Base-by-base conservation (phyloP, 192 early-diverging fungal species). In the Pilobolus umbonatus region DNA sequence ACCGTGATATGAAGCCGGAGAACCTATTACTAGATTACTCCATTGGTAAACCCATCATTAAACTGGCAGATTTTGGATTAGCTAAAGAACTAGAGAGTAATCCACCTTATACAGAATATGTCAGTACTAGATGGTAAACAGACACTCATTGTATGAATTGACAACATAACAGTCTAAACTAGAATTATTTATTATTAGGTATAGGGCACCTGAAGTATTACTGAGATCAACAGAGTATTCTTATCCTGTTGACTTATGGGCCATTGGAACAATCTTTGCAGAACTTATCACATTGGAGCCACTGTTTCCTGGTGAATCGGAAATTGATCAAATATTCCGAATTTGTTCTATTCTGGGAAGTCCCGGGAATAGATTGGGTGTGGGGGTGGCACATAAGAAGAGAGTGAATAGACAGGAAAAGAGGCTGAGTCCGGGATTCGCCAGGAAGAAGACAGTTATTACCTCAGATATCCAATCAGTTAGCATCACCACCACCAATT, bases 201-300 rank as follows among this genome's bases (percentile, higher is more conserved):
- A 69, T 48, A 83, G 96, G 8, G 94, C 96, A 1, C 96, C 96
- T 51, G 96, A 98, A 72, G 85, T 98, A 7, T 67, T 97, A 42
- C 75, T 98, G n/a, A 82, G 87, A 22, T 92, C 87, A 19, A 80
- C 85, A 1, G 77, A 71, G 31, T 98, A 98, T 59, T 89, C 92
- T 14, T 87, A 83, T 12, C 91, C 95, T 5, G 93, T 98, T 28
- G 96, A 98, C 62, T 74, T 97, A 24, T 98, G 96, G 96, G 95
- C 96, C 0, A 81, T 92, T 4, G 96, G 96, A 5, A 76, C 88
- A 1, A 98, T 98, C 21, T 71, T 94, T 5, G 85, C 94, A 10
- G 96, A 98, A 72, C 72, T 98, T 21, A 80, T 88, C 45, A 88
- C 80, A 10, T 75, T 92, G 10, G 83, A 85, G 1, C 96, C 96